Conservation (phyloP, 768 basidiomycete species). For the Xerocomellus amylosporus region DNA sequence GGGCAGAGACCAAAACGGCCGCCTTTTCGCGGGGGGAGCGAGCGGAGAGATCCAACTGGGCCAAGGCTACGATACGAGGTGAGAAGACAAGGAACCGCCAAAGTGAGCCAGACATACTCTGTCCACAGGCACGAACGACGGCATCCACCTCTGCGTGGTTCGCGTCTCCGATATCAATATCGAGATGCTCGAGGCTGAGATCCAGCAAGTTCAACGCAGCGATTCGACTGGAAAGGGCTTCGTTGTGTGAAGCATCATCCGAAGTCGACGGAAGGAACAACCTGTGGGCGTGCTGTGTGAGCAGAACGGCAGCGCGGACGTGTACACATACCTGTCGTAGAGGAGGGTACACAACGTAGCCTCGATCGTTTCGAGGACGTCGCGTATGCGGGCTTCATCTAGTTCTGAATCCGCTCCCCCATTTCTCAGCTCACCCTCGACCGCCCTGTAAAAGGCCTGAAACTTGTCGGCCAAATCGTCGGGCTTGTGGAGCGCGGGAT, state of each 20-base stretch:
- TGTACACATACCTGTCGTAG: slow-evolving; percentile 68
- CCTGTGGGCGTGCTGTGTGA: slow-evolving; percentile 36
- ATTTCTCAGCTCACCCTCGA: slow-evolving; percentile 61
- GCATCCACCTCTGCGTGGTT: slow-evolving; percentile 50
- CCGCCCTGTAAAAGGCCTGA: slow-evolving; percentile 66
- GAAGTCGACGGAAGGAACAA: slow-evolving; percentile 72
- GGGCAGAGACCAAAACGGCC: slow-evolving; percentile 74
- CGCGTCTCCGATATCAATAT: slow-evolving; percentile 65
- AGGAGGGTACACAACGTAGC: slow-evolving; percentile 65
- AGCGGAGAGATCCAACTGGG: slow-evolving; percentile 45
- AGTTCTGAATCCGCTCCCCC: slow-evolving; percentile 24
- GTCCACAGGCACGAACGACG: slow-evolving; percentile 72
- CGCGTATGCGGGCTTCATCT: slow-evolving; percentile 48
- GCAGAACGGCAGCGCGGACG: background rate
- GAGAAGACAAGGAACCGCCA: slow-evolving; percentile 27
- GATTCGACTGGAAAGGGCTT: slow-evolving; percentile 82
- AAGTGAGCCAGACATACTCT: slow-evolving; percentile 50
- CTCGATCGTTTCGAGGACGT: slow-evolving; percentile 74
- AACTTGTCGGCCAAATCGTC: slow-evolving; percentile 54
- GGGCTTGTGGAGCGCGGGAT: slow-evolving; percentile 39
- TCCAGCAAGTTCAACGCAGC: slow-evolving; percentile 92
- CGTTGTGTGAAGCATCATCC: slow-evolving; percentile 86
- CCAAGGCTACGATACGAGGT: slow-evolving; percentile 43
- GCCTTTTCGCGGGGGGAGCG: slow-evolving; percentile 77
- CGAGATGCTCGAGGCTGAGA: slow-evolving; percentile 83